Percentiles rank a stretch among this genome's conserved stretches.
Evolutionary conservation across 257 asterid species (phyloP).

Genomic region (Petunia axillaris): DNA sequence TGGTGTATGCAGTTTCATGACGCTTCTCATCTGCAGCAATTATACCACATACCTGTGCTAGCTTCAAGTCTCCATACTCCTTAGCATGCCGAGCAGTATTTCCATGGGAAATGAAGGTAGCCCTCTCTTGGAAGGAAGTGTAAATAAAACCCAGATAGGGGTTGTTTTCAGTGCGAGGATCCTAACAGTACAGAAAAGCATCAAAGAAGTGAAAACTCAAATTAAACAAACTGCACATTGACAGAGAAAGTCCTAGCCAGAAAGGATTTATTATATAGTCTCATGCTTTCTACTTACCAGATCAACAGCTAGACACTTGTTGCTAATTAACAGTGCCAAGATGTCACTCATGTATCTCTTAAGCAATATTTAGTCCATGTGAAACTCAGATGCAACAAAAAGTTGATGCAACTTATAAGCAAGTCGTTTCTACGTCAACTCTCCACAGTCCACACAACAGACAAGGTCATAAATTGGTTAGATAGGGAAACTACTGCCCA

Average conservation of each 20-base stretch:
- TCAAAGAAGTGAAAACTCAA: neutral
- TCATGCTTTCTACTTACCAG: neutral
- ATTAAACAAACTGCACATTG: neutral
- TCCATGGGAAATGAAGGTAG: conserved; percentile 78
- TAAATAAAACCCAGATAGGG: conserved; percentile 83
- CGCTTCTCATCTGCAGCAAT: conserved; percentile 86
- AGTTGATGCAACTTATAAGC: neutral
- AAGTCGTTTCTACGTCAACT: neutral
- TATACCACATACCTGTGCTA: conserved; percentile 75
- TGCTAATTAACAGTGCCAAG: conserved; percentile 1
- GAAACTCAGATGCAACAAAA: neutral
- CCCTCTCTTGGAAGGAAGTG: conserved; percentile 83
- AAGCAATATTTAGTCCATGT: neutral
- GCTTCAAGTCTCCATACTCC: conserved; percentile 66
- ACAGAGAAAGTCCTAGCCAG: neutral
- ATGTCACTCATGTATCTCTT: neutral
- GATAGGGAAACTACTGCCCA: conserved; percentile 4
- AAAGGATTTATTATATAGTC: neutral
- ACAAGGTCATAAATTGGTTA: neutral
- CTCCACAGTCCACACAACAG: neutral
- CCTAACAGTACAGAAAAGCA: conserved; percentile 41
- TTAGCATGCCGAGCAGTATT: conserved; percentile 84
- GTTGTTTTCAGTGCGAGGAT: conserved; percentile 81
- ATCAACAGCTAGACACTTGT: neutral
- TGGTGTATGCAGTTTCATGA: conserved; percentile 79